Evolutionary conservation across 2,329 filamentous ascomycete species (phyloP).

Genomic region (Cordyceps farinosa): DNA sequence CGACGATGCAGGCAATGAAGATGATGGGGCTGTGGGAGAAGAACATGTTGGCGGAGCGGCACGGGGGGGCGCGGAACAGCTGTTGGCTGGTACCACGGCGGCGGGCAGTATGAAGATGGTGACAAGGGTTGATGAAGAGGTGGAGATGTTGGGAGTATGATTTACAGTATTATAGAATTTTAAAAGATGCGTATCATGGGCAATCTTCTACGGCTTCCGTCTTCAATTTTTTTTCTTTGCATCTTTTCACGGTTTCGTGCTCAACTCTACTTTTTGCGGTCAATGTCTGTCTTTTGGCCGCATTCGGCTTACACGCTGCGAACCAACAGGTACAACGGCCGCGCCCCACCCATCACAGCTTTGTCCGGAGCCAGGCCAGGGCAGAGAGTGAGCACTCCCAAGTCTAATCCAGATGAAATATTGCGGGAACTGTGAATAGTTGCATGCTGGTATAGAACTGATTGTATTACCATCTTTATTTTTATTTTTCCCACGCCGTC

Average conservation of each 20-base stretch:
- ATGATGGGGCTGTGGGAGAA: conserved; percentile 1
- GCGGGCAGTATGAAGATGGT: background rate
- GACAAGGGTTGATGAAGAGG: background rate
- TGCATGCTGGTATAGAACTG: too few relatives aligned
- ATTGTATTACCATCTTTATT: too few relatives aligned
- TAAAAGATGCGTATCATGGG: background rate
- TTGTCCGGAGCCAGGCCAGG: too few relatives aligned
- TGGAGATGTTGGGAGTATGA: background rate
- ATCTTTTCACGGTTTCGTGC: background rate
- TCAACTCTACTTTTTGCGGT: background rate
- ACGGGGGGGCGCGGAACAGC: background rate
- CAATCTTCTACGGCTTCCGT: background rate
- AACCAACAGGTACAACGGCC: background rate
- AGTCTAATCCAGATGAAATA: too few relatives aligned
- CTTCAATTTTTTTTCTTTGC: background rate
- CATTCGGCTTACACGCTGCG: conserved; percentile 1
- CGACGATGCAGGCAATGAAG: conserved; percentile 11
- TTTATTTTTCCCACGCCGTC: too few relatives aligned
- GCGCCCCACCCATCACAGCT: background rate
- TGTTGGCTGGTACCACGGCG: background rate
- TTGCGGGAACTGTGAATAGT: too few relatives aligned
- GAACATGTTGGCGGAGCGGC: background rate
- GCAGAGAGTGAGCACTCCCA: too few relatives aligned
- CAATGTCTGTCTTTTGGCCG: background rate
- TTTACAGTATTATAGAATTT: background rate